phyloP scores from a whole-genome alignment of 2,329 filamentous ascomycete genomes.

The Neoscytalidium dimidiatum region DNA sequence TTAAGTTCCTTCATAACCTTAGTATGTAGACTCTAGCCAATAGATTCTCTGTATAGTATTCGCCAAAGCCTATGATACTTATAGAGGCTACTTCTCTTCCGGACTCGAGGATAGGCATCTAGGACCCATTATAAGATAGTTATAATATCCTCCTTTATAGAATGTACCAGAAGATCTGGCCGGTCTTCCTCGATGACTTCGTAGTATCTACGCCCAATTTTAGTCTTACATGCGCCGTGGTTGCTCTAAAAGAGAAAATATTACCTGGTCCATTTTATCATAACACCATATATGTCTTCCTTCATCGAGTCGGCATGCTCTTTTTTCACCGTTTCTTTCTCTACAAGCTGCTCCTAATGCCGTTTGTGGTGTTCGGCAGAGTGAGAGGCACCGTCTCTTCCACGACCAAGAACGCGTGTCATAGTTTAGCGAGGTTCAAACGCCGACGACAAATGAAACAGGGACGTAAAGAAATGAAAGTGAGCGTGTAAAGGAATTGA shows the following conservation, averaged over 20 bases:
- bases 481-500: neutral
- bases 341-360: neutral
- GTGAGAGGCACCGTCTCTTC: neutral
- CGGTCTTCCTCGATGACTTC: neutral
- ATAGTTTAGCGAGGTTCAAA: neutral
- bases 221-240: neutral
- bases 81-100: neutral
- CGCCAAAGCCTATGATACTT: neutral
- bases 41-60: neutral
- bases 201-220: neutral
- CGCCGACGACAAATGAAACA: neutral
- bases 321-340: neutral
- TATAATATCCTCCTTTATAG: neutral
- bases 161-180: neutral
- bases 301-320: neutral
- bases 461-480: neutral
- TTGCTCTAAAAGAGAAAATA: neutral
- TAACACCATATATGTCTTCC: neutral
- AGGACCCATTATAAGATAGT: neutral
- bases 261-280: neutral
- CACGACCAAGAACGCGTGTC: neutral
- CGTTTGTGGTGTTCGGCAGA: neutral
- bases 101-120: neutral
- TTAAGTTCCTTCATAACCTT: neutral
- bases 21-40: neutral